Conservation (phyloP, 2,329 filamentous ascomycete species). For the Beauveria varroae region DNA sequence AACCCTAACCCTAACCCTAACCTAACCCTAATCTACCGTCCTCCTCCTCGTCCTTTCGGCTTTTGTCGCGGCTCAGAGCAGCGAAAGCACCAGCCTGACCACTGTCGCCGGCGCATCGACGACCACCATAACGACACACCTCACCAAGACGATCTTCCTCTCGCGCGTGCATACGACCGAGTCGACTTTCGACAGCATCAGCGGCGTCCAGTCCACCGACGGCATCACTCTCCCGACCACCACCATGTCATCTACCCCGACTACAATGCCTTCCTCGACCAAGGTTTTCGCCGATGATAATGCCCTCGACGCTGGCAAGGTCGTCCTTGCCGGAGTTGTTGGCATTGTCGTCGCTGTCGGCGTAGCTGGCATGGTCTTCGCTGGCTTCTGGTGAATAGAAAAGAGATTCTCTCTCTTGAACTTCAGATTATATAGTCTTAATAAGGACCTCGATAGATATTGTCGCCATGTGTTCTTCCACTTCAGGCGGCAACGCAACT, state of each 20-base stretch:
- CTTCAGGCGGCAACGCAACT: not conserved
- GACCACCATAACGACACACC: constrained; percentile 20
- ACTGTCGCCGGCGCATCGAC: constrained; percentile 24
- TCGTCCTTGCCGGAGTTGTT: constrained; percentile 30
- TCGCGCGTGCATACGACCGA: constrained; percentile 36
- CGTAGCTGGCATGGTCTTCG: constrained; percentile 40
- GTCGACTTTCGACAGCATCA: constrained; percentile 24
- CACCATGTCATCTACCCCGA: constrained; percentile 15
- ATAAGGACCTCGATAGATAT: not conserved
- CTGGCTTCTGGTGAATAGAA: constrained; percentile 23
- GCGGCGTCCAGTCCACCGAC: constrained; percentile 23
- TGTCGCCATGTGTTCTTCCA: not conserved
- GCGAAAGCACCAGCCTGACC: constrained; percentile 1
- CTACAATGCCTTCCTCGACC: constrained; percentile 19
- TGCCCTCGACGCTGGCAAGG: constrained; percentile 35
- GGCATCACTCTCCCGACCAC: constrained; percentile 10
- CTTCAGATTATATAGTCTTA: not conserved
- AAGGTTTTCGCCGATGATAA: constrained; percentile 30
- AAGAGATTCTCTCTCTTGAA: not conserved
- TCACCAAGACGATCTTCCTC: constrained; percentile 46
- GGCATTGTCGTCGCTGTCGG: constrained; percentile 19
- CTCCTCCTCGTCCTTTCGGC: constrained; percentile 45
- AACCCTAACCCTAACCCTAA: too few relatives aligned
- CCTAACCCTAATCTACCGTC: constrained; percentile 34
- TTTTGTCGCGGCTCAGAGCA: constrained; percentile 37